These are phyloP conservation scores for Monotropa hypopitys DNA, from an alignment of 179 eudicot species.

Conservation along the genomic window DNA sequence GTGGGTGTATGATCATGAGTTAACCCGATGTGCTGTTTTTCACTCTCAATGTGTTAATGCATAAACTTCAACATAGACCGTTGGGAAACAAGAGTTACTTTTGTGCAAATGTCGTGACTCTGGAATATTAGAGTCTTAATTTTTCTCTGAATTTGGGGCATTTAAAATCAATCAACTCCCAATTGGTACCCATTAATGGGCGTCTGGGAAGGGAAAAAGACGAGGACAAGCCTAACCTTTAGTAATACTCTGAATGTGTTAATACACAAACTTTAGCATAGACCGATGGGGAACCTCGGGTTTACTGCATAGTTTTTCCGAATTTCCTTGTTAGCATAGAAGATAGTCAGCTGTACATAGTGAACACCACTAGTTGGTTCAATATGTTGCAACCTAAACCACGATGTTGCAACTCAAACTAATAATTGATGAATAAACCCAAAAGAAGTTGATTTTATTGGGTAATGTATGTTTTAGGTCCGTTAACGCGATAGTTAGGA, in stretches of 20 bases:
- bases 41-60: background rate
- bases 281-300: background rate
- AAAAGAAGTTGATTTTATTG: background rate
- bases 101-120: no score
- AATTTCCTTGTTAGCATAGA: background rate
- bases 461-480: no score
- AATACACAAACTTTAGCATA: background rate
- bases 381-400: background rate
- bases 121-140: no score
- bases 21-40: background rate
- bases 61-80: background rate
- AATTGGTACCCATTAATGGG: no score
- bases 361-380: background rate
- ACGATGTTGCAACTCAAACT: no score
- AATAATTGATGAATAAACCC: background rate
- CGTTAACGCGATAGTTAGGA: no score
- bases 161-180: no score
- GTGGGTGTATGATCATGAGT: background rate
- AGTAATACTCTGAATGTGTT: no score
- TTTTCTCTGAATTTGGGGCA: no score
- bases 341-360: background rate
- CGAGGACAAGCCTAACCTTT: no score
- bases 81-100: no score
- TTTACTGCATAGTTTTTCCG: background rate
- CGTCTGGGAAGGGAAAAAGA: no score